Evolutionary conservation across 306 rosid genomes (phyloP).

Genomic region (Amphicarpaea edgeworthii): DNA sequence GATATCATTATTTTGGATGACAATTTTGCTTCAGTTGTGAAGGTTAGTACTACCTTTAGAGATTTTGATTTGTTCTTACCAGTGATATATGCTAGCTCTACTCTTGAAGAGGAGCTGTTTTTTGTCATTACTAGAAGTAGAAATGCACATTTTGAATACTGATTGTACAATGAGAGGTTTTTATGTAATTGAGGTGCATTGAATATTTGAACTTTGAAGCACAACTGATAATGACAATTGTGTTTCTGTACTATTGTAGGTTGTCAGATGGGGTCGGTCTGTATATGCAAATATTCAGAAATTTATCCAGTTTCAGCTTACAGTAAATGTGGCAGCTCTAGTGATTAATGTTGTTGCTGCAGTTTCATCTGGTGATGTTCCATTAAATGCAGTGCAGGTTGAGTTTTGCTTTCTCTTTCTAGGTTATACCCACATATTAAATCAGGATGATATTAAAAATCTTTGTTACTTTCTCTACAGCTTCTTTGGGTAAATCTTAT

Average conservation of each 20-base stretch:
- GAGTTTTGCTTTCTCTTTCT: constrained; percentile 38
- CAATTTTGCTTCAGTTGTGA: constrained; percentile 86
- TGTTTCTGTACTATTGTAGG: constrained; percentile 58
- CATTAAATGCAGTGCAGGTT: constrained; percentile 98
- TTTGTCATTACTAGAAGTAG: constrained; percentile 15
- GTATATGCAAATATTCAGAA: constrained; percentile 99
- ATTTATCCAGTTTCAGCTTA: constrained; percentile 98
- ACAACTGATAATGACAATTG: background rate
- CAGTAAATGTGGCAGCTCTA: constrained; percentile 98
- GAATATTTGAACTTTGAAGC: constrained; percentile 18
- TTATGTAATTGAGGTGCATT: background rate
- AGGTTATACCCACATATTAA: background rate
- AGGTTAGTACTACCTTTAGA: constrained; percentile 52
- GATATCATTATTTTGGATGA: constrained; percentile 96
- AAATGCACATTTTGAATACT: constrained; percentile 15
- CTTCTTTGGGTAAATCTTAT: constrained; percentile 99
- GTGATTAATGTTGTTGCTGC: constrained; percentile 93
- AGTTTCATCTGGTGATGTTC: constrained; percentile 86
- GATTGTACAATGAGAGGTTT: constrained; percentile 13
- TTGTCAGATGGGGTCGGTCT: constrained; percentile 99
- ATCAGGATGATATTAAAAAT: constrained; percentile 35
- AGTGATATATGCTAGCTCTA: background rate
- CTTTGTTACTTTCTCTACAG: constrained; percentile 52
- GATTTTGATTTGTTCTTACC: constrained; percentile 4
- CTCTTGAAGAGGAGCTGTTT: constrained; percentile 26